Conservation (phyloP, 2,329 filamentous ascomycete species). For the Akanthomyces muscarius region DNA sequence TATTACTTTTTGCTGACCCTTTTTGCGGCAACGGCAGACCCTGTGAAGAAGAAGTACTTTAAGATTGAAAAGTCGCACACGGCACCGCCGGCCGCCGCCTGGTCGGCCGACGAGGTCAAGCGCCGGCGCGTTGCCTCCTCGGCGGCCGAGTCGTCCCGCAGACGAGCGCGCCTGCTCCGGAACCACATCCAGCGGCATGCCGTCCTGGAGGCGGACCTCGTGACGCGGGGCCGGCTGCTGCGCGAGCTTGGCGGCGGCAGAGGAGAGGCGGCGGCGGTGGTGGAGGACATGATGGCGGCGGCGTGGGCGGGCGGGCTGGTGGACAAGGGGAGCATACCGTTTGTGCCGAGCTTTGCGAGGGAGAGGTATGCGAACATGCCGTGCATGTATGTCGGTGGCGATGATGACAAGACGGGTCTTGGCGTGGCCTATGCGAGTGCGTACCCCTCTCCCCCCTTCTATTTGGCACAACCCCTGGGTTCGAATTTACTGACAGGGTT, state of each 20-base stretch:
- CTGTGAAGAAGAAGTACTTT: constrained; percentile 62
- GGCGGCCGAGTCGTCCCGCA: constrained; percentile 25
- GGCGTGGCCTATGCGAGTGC: constrained; percentile 43
- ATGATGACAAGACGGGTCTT: constrained; percentile 37
- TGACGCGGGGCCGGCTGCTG: constrained; percentile 27
- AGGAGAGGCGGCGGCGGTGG: background rate
- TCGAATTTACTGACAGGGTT: too few relatives aligned
- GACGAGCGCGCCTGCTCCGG: constrained; percentile 30
- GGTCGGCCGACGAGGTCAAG: constrained; percentile 57
- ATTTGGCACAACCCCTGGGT: too few relatives aligned
- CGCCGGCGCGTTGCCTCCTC: constrained; percentile 46
- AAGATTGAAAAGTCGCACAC: constrained; percentile 57
- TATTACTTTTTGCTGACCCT: constrained; percentile 1
- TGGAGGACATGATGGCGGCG: constrained; percentile 27
- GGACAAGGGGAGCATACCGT: constrained; percentile 37
- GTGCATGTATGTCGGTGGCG: constrained; percentile 38
- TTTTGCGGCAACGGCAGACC: constrained; percentile 35
- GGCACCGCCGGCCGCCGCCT: constrained; percentile 47
- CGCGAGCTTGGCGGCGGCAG: constrained; percentile 24
- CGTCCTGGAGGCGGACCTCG: constrained; percentile 29
- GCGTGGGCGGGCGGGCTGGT: constrained; percentile 38
- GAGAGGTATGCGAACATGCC: constrained; percentile 32
- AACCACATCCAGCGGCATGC: constrained; percentile 37
- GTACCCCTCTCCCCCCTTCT: constrained; percentile 24
- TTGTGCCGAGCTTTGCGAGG: constrained; percentile 29